Conservation (phyloP, 1,284 basidiomycete species). For the Malassezia caprae region DNA sequence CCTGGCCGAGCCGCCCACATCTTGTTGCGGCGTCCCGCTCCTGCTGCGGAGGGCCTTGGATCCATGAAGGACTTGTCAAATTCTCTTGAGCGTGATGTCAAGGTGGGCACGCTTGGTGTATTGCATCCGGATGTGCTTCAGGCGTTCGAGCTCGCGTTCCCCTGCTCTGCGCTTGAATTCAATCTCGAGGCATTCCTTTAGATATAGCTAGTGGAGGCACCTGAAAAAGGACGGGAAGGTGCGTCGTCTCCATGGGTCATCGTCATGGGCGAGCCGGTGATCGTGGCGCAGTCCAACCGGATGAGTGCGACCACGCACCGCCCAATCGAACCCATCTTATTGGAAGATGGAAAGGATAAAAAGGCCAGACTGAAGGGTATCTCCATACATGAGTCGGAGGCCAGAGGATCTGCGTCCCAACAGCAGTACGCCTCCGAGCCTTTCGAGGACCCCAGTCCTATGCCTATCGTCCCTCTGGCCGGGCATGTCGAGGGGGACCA, state of each 20-base stretch:
- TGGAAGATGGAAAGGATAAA: not conserved
- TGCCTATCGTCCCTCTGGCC: not conserved
- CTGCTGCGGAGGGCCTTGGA: constrained; percentile 16
- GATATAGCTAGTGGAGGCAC: not conserved
- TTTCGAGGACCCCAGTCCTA: not conserved
- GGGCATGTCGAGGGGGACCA: not conserved
- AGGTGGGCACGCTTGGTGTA: constrained; percentile 12
- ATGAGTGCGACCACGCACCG: not conserved
- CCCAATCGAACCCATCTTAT: not conserved
- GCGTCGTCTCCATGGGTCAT: not conserved
- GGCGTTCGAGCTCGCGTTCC: constrained; percentile 59
- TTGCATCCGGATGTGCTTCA: constrained; percentile 39
- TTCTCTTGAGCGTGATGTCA: constrained; percentile 2
- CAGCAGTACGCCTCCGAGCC: not conserved
- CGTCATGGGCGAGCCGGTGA: not conserved
- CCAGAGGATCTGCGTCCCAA: not conserved
- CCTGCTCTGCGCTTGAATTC: constrained; percentile 92
- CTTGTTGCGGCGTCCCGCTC: constrained; percentile 58
- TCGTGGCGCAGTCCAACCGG: not conserved
- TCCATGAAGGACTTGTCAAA: constrained; percentile 16
- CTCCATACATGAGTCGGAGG: not conserved
- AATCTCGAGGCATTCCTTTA: constrained; percentile 84
- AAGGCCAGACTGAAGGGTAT: not conserved
- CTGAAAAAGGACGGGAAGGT: not conserved
- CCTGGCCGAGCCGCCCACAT: constrained; percentile 85